These are phyloP conservation scores for Colletotrichum gloeosporioides DNA, from an alignment of 2,329 filamentous ascomycete species.

Conservation along the genomic window DNA sequence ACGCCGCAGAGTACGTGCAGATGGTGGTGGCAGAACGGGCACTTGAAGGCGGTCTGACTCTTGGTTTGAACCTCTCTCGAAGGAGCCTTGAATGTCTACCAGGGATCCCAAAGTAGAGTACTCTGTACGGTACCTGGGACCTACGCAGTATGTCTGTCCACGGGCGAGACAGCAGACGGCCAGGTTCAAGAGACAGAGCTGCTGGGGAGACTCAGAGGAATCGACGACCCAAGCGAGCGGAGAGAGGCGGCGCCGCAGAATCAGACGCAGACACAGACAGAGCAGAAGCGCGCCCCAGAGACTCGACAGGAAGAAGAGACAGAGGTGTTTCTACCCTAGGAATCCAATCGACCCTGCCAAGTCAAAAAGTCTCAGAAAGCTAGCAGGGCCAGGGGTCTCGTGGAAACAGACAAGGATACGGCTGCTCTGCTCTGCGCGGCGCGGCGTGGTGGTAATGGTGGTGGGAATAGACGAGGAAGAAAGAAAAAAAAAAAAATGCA, in stretches of 20 bases:
- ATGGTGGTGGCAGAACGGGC: conserved; percentile 8
- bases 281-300: background rate
- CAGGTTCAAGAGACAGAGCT: background rate
- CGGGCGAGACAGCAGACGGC: background rate
- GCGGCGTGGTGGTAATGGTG: background rate
- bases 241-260: background rate
- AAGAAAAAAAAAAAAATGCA: background rate
- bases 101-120: background rate
- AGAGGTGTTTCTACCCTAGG: background rate
- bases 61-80: background rate
- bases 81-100: background rate
- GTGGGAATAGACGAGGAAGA: background rate
- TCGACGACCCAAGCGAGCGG: background rate
- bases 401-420: background rate
- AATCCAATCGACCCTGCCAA: conserved; percentile 16
- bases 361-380: conserved; percentile 19
- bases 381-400: conserved; percentile 1
- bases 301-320: background rate
- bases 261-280: background rate
- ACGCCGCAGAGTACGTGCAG: background rate
- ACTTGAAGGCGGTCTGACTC: conserved; percentile 14
- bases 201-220: background rate
- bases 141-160: background rate
- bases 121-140: background rate
- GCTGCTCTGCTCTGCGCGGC: background rate